Evolutionary conservation across 768 basidiomycete genomes (phyloP).

Genomic region (Boletellus sp.): DNA sequence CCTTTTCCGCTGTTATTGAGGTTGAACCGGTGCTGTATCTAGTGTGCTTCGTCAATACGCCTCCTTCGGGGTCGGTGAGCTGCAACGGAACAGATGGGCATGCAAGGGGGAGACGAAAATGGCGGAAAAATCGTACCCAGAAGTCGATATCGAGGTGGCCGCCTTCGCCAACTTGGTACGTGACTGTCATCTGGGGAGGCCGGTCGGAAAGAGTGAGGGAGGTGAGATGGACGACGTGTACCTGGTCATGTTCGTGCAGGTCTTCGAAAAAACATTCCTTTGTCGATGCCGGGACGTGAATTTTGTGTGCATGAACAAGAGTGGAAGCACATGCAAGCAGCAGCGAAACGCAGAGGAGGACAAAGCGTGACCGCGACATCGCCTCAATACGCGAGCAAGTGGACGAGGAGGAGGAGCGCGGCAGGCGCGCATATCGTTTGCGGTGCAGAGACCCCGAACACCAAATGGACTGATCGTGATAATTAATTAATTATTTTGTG

Average conservation of each 20-base stretch:
- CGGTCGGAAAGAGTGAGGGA: background rate
- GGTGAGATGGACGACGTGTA: conserved; percentile 23
- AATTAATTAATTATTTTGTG: conserved; percentile 8
- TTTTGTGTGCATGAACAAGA: conserved; percentile 59
- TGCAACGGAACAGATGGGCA: conserved; percentile 31
- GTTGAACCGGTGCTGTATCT: conserved; percentile 87
- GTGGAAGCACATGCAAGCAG: conserved; percentile 32
- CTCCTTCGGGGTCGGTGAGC: conserved; percentile 75
- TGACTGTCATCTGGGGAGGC: conserved; percentile 85
- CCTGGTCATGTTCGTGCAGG: conserved; percentile 87
- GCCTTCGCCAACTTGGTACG: conserved; percentile 97
- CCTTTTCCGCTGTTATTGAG: conserved; percentile 80
- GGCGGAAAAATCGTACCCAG: conserved; percentile 54
- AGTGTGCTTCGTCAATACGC: conserved; percentile 71
- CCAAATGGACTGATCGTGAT: conserved; percentile 22
- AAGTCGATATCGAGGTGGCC: conserved; percentile 98
- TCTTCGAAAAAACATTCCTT: conserved; percentile 98
- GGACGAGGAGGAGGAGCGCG: too few species aligned
- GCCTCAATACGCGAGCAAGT: background rate
- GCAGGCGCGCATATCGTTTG: too few species aligned
- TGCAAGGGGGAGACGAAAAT: background rate
- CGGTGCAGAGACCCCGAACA: conserved; percentile 24
- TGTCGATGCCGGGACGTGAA: conserved; percentile 70
- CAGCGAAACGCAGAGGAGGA: conserved; percentile 40
- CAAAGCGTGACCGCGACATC: conserved; percentile 39